A percentile compares a stretch with the other conserved stretches of the same genome.
Conservation (phyloP, 768 basidiomycete species). For the Pleurotus tuber-regium region DNA sequence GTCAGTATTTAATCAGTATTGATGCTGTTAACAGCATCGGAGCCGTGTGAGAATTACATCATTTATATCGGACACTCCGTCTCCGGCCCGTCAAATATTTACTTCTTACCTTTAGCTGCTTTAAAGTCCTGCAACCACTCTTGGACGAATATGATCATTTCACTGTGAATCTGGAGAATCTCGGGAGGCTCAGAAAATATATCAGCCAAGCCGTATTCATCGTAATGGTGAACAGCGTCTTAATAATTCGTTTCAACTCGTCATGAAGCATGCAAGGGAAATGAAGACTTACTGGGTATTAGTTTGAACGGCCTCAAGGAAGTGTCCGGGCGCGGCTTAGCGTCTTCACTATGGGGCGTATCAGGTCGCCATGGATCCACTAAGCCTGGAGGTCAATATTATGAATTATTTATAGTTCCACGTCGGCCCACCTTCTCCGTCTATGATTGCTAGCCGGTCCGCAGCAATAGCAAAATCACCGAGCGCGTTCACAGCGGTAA, state of each 20-base stretch:
- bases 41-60: constrained; percentile 4
- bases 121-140: constrained; percentile 65
- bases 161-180: constrained; percentile 76
- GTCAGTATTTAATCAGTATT: no score
- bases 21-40: no score
- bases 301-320: constrained; percentile 78
- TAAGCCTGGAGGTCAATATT: constrained; percentile 21
- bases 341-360: constrained; percentile 79
- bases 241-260: background rate
- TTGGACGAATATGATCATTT: constrained; percentile 77
- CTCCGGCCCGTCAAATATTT: background rate
- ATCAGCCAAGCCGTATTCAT: constrained; percentile 71
- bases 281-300: constrained; percentile 63
- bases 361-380: constrained; percentile 91
- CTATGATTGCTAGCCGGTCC: constrained; percentile 84
- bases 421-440: constrained; percentile 69
- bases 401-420: no score
- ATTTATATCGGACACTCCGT: no score
- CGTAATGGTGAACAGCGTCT: constrained; percentile 77
- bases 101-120: background rate
- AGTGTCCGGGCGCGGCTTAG: constrained; percentile 67
- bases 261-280: background rate
- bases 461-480: constrained; percentile 84
- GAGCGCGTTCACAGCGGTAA: constrained; percentile 77
- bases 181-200: constrained; percentile 65